These are phyloP conservation scores for Fusarium odoratissimum DNA, from an alignment of 2,329 filamentous ascomycete species.

Conservation along the genomic window DNA sequence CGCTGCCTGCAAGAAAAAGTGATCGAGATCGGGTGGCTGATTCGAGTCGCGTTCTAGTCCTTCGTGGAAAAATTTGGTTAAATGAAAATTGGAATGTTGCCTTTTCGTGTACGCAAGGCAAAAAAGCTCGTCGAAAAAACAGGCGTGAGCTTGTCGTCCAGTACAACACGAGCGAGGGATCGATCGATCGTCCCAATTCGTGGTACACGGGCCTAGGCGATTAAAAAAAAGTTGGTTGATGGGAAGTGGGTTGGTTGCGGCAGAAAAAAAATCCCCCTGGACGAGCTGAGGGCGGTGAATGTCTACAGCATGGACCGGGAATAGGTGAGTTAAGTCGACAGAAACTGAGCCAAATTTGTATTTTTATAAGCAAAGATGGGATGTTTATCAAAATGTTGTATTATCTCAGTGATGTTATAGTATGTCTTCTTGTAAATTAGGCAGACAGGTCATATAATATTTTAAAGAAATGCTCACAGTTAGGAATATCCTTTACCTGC, in stretches of 20 bases:
- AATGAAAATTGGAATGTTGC: neutral
- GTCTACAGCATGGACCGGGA: neutral
- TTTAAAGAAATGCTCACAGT: neutral
- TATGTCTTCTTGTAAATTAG: neutral
- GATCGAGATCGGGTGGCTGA: conserved; percentile 29
- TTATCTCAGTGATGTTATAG: neutral
- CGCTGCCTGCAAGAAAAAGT: conserved; percentile 20
- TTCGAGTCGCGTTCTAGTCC: neutral
- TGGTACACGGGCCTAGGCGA: conserved; percentile 35
- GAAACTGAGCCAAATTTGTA: neutral
- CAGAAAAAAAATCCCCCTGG: conserved; percentile 45
- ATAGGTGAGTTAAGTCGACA: neutral
- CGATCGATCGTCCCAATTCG: conserved; percentile 39
- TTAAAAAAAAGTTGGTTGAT: conserved; percentile 42
- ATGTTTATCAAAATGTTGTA: too few species aligned
- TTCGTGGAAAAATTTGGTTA: neutral
- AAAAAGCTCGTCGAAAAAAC: conserved; percentile 5
- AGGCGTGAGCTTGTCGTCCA: conserved; percentile 14
- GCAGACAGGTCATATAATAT: neutral
- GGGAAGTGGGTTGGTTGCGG: conserved; percentile 42
- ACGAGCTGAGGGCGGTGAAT: conserved; percentile 39
- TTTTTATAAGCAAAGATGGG: too few species aligned
- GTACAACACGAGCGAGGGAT: conserved; percentile 30
- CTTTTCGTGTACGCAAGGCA: neutral
- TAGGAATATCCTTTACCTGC: neutral